Conservation (phyloP, 352 stramenopile genomes). For the Elongisporangium prolatum region DNA sequence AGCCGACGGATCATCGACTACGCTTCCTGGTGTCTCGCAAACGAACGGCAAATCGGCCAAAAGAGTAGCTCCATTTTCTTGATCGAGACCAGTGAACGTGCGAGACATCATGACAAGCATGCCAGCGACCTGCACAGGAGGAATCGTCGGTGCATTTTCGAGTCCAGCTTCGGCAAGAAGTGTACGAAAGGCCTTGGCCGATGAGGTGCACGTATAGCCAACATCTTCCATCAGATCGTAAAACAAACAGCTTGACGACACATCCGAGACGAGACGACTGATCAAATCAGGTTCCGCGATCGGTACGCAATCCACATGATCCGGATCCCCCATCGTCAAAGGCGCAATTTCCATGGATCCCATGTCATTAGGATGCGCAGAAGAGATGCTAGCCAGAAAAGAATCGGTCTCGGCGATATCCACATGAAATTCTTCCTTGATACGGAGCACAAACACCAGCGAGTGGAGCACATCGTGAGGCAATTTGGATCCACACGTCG, state of each 20-base stretch:
- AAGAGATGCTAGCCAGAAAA: conserved; percentile 82
- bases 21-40: conserved; percentile 40
- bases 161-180: conserved; percentile 80
- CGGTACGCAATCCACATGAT: conserved; percentile 78
- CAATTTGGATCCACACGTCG: conserved; percentile 74
- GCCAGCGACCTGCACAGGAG: conserved; percentile 79
- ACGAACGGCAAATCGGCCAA: conserved; percentile 81
- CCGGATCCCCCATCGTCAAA: conserved; percentile 81
- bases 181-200: conserved; percentile 71
- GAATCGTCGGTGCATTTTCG: conserved; percentile 74
- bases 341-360: conserved; percentile 79
- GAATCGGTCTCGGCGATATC: conserved; percentile 80
- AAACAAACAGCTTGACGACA: conserved; percentile 78
- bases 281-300: conserved; percentile 57
- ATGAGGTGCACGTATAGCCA: conserved; percentile 81
- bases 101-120: conserved; percentile 87
- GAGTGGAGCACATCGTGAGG: conserved; percentile 79
- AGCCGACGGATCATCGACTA: conserved; percentile 17
- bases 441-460: conserved; percentile 77
- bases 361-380: conserved; percentile 85
- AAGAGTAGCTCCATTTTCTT: conserved; percentile 63
- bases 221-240: conserved; percentile 91
- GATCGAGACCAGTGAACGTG: conserved; percentile 66
- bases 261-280: conserved; percentile 74
- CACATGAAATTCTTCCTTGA: conserved; percentile 70